phyloP scores from a whole-genome alignment of 2,329 filamentous ascomycete species.

The Paecilomyces variotii region DNA sequence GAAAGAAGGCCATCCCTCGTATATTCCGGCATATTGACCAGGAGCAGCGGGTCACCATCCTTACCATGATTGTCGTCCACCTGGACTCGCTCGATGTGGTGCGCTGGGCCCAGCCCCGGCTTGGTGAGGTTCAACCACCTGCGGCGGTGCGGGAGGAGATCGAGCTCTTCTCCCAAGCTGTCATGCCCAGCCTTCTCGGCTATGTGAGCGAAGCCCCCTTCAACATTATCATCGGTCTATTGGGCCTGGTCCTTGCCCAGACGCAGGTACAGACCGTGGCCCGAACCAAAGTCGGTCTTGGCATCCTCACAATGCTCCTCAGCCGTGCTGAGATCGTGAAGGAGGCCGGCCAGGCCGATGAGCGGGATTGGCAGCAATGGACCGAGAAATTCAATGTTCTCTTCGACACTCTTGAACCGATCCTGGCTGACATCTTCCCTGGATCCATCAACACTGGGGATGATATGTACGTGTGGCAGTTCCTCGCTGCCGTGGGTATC shows the following conservation, averaged over 20 bases:
- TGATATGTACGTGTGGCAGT: slow-evolving; percentile 97
- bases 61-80: slow-evolving; percentile 93
- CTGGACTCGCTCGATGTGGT: slow-evolving; percentile 89
- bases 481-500: slow-evolving; percentile 89
- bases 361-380: slow-evolving; percentile 76
- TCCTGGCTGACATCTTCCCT: slow-evolving; percentile 79
- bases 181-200: slow-evolving; percentile 82
- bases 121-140: slow-evolving; percentile 66
- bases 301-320: slow-evolving; percentile 86
- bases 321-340: slow-evolving; percentile 91
- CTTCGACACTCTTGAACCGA: slow-evolving; percentile 80
- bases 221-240: slow-evolving; percentile 80
- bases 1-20: slow-evolving; percentile 89
- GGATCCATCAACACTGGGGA: slow-evolving; percentile 82
- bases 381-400: slow-evolving; percentile 73
- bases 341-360: slow-evolving; percentile 62
- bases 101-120: slow-evolving; percentile 64
- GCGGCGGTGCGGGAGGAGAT: slow-evolving; percentile 79
- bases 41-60: slow-evolving; percentile 81
- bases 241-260: slow-evolving; percentile 74
- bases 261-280: slow-evolving; percentile 79
- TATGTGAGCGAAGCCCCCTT: slow-evolving; percentile 88
- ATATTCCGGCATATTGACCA: slow-evolving; percentile 90
- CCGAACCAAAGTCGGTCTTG: slow-evolving; percentile 78
- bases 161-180: slow-evolving; percentile 77